Conservation (phyloP, 2,329 filamentous ascomycete genomes). For the Didymella pinodella region DNA sequence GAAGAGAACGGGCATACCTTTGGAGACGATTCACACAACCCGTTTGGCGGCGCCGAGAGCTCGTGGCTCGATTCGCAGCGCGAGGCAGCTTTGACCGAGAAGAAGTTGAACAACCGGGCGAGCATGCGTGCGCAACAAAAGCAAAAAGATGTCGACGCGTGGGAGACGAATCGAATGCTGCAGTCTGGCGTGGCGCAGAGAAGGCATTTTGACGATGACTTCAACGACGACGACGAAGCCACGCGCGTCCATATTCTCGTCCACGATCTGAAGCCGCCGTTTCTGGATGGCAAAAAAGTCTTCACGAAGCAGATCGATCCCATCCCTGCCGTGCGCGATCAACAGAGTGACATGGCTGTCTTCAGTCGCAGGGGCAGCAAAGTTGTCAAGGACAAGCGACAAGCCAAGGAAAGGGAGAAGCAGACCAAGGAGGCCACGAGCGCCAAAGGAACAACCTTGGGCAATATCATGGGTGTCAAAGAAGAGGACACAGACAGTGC, state of each 20-base stretch:
- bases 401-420: conserved; percentile 90
- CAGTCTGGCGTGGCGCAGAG: conserved; percentile 94
- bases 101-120: conserved; percentile 75
- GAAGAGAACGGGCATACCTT: conserved; percentile 87
- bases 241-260: conserved; percentile 90
- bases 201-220: conserved; percentile 80
- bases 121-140: conserved; percentile 81
- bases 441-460: conserved; percentile 86
- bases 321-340: conserved; percentile 88
- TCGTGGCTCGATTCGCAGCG: conserved; percentile 77
- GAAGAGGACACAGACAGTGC: conserved; percentile 91
- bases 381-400: conserved; percentile 88
- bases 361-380: conserved; percentile 95
- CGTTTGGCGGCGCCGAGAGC: conserved; percentile 78
- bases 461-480: conserved; percentile 94
- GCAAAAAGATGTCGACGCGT: conserved; percentile 94
- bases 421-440: conserved; percentile 96
- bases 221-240: conserved; percentile 88
- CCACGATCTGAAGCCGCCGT: conserved; percentile 92
- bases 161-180: conserved; percentile 99
- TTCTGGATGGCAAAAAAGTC: conserved; percentile 91
- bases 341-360: conserved; percentile 98
- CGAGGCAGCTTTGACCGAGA: conserved; percentile 78
- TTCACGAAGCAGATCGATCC: conserved; percentile 98
- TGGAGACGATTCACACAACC: conserved; percentile 92